Conservation (phyloP, 495 filamentous ascomycete species). For the Penicillium turbatum region DNA sequence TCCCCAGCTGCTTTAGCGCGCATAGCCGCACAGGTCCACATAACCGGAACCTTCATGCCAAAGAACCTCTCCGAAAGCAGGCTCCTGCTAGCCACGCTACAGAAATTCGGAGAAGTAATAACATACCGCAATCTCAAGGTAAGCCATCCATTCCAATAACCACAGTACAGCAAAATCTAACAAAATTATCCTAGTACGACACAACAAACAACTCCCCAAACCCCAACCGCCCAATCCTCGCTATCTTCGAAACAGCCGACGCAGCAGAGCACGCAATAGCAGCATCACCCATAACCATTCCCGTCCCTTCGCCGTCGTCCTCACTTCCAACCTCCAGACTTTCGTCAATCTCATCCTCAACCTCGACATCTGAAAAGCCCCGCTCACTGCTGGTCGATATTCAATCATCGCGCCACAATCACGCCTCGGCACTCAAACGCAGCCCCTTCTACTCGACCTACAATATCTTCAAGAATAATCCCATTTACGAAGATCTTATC, state of each 20-base stretch:
- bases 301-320: slow-evolving; percentile 1
- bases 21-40: slow-evolving; percentile 46
- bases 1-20: slow-evolving; percentile 8
- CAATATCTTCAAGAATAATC: slow-evolving; percentile 10
- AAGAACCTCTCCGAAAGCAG: slow-evolving; percentile 65
- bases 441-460: slow-evolving; percentile 32
- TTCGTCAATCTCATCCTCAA: background rate
- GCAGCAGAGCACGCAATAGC: slow-evolving; percentile 33
- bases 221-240: slow-evolving; percentile 19
- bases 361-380: background rate
- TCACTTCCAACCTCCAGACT: background rate
- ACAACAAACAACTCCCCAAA: slow-evolving; percentile 12
- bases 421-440: slow-evolving; percentile 21
- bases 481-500: slow-evolving; percentile 27
- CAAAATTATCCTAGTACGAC: slow-evolving; percentile 9
- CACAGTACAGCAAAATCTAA: background rate
- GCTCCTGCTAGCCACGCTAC: slow-evolving; percentile 64
- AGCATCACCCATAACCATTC: slow-evolving; percentile 32
- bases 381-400: slow-evolving; percentile 25
- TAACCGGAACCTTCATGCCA: slow-evolving; percentile 62
- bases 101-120: slow-evolving; percentile 71
- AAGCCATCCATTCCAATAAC: background rate
- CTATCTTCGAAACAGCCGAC: slow-evolving; percentile 35
- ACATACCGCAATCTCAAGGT: slow-evolving; percentile 72
- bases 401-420: slow-evolving; percentile 24